A percentile compares a stretch with the other conserved stretches of the same genome.
These are phyloP conservation scores for Amphibolis antarctica DNA, from an alignment of 106 monocot genomes.

Conservation along the genomic window DNA sequence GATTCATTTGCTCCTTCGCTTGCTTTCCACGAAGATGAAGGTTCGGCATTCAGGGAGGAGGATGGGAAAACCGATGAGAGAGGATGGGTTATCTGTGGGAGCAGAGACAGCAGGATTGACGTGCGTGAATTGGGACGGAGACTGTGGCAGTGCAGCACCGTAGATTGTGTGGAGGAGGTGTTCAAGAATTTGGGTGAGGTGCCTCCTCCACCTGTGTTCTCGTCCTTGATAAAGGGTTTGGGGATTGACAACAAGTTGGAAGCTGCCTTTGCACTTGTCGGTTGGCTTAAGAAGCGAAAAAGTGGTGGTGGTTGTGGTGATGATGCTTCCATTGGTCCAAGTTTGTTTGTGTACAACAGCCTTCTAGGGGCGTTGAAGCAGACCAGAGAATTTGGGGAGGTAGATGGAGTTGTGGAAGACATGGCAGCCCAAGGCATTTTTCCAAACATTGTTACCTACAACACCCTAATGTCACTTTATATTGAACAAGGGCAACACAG, in stretches of 20 bases:
- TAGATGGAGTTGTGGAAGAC: constrained; percentile 46
- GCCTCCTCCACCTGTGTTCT: constrained; percentile 66
- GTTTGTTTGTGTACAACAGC: constrained; percentile 71
- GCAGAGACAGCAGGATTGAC: constrained; percentile 34
- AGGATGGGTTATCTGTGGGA: constrained; percentile 6
- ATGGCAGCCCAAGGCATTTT: constrained; percentile 52
- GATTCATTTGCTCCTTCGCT: constrained; percentile 21
- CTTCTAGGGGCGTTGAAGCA: constrained; percentile 65
- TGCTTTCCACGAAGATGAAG: constrained; percentile 29
- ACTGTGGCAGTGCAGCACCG: constrained; percentile 37
- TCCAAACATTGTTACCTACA: constrained; percentile 76
- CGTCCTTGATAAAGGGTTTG: constrained; percentile 64
- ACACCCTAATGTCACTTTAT: constrained; percentile 68
- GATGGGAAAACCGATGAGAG: neutral
- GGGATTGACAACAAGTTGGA: constrained; percentile 53
- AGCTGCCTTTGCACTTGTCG: constrained; percentile 67
- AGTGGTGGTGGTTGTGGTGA: constrained; percentile 1
- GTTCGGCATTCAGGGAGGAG: constrained; percentile 5
- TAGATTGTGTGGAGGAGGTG: constrained; percentile 48
- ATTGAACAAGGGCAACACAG: constrained; percentile 39
- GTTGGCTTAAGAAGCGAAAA: constrained; percentile 63
- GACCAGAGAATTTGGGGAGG: constrained; percentile 24
- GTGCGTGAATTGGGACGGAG: constrained; percentile 42
- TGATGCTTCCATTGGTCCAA: constrained; percentile 9
- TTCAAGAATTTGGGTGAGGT: constrained; percentile 30